Base-by-base conservation (phyloP, 148 eudicot genomes). In the Suaeda aralocaspica region DNA sequence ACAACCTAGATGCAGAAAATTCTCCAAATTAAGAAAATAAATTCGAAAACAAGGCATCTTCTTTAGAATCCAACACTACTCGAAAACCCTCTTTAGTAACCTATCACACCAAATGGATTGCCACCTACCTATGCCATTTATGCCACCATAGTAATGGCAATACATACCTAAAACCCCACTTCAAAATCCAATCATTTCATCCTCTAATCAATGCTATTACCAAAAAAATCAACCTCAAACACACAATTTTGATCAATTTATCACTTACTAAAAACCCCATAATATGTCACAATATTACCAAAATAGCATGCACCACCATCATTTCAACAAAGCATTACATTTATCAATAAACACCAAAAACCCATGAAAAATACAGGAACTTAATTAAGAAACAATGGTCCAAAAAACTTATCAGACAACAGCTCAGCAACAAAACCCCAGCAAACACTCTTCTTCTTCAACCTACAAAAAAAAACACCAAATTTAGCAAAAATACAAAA, bases 21-120 rank as follows among this genome's bases (percentile, higher is more conserved):
- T 73, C 50, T 66, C 81, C 33, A 67, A 71, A 70, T 74, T 73
- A 76, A 72, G 74, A 64, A 58, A 74, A 74, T 24, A 63, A 65
- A 74, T 62, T 82, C 72, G 24, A 22, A 65, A 53, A 76, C 63
- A 65, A 58, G 46, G 73, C 91, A 86, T 86, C 68, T 76, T 84
- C 77, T 70, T 76, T 28, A 28, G n/a, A 66, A 74, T 69, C 66
- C 39, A 34, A 52, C 57, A 75, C 59, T 36, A 53, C 39, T 71
- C 62, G 59, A 78, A 76, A 80, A 68, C 51, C 67, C 78, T 49
- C 61, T 65, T 59, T 30, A 25, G 74, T 55, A 18, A 55, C 5
- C 46, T 69, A 29, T 75, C 67, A 75, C 72, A 66, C 28, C 71
- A 78, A 80, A 66, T 49, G 44, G 34, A 71, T 67, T 34, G 72